Conservation (phyloP, 148 eudicot genomes). For the Camellia japonica region DNA sequence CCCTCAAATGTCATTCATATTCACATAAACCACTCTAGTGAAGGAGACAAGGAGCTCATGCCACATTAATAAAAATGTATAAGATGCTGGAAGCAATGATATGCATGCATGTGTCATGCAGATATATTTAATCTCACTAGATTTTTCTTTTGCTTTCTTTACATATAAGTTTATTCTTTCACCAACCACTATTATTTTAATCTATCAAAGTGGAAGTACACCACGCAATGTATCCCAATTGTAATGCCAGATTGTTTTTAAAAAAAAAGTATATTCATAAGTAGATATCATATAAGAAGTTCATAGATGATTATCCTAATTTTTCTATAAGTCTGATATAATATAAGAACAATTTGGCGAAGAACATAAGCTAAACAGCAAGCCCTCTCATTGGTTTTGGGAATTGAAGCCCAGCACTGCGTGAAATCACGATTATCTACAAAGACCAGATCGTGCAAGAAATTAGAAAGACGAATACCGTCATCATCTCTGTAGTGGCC, state of each 20-base stretch:
- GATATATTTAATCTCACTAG: neutral
- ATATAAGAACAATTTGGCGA: neutral
- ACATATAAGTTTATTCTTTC: neutral
- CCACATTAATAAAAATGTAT: neutral
- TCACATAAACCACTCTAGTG: neutral
- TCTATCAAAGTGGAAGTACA: neutral
- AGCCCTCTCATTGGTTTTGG: neutral
- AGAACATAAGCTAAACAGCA: neutral
- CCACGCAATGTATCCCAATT: neutral
- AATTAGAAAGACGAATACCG: slow-evolving; percentile 28
- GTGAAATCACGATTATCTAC: neutral
- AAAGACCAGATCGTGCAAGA: slow-evolving; percentile 9
- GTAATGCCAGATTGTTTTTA: neutral
- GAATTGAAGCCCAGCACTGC: neutral
- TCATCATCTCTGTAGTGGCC: slow-evolving; percentile 37
- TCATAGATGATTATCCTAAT: neutral
- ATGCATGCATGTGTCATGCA: neutral
- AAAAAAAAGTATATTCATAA: neutral
- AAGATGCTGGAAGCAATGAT: neutral
- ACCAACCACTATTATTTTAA: neutral
- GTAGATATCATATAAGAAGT: neutral
- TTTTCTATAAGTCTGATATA: neutral
- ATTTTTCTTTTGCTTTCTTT: neutral
- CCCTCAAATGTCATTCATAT: neutral
- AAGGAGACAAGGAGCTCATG: neutral